These are phyloP conservation scores for Acanthamoeba sp. DNA, from an alignment of 208 protist genomes.

Conservation along the genomic window DNA sequence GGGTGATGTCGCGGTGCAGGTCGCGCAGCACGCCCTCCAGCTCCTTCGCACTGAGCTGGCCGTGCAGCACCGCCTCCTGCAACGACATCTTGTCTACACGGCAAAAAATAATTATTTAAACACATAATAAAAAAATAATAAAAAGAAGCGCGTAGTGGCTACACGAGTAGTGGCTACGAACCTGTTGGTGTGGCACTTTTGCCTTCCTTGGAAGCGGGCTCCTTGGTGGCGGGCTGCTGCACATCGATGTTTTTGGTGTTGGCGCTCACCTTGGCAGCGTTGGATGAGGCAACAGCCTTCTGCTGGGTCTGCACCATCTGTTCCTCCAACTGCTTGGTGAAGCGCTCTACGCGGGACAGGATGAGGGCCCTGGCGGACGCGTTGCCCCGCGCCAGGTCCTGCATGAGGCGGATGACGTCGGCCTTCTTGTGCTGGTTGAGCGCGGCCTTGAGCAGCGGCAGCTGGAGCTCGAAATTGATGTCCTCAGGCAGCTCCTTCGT, in stretches of 20 bases:
- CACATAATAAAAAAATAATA: neutral
- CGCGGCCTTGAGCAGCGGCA: neutral
- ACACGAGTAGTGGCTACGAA: too few relatives aligned
- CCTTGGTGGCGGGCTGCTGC: neutral
- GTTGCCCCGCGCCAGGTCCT: neutral
- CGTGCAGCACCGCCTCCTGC: constrained; percentile 42
- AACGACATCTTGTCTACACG: constrained; percentile 1
- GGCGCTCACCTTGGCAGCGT: constrained; percentile 1
- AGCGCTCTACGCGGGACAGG: neutral
- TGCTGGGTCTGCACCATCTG: neutral
- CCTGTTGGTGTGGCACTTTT: neutral
- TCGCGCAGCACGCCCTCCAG: constrained; percentile 19
- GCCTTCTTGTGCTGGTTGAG: neutral
- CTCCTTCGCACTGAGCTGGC: neutral
- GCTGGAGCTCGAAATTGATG: neutral
- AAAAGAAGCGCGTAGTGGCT: neutral
- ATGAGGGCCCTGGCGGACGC: neutral
- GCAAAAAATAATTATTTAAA: neutral
- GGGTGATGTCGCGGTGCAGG: neutral
- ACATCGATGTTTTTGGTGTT: neutral
- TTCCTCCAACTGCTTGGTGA: neutral
- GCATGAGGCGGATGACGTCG: neutral
- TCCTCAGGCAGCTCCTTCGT: neutral
- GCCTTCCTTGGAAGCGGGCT: neutral
- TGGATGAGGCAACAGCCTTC: neutral